Conservation (phyloP, 805 yeast genomes). For the Suhomyces canberraensis region DNA sequence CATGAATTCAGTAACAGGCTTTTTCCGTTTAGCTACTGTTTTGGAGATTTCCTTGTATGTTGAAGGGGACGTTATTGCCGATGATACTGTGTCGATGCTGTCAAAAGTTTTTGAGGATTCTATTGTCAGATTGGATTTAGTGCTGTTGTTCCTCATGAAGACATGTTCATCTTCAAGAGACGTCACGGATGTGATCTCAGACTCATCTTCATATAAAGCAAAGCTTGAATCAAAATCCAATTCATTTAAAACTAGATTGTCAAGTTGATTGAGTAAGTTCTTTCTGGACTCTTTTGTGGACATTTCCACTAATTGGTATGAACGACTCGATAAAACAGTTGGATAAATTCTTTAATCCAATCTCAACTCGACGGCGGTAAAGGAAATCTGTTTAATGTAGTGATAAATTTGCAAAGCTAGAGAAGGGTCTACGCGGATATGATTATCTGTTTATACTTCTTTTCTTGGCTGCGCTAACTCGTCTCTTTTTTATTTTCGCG, state of each 20-base stretch:
- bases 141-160: constrained; percentile 10
- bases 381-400: too few relatives aligned
- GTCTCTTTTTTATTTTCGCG: neutral
- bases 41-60: too few relatives aligned
- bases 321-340: too few relatives aligned
- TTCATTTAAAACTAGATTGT: constrained; percentile 1
- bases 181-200: neutral
- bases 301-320: too few relatives aligned
- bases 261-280: constrained; percentile 2
- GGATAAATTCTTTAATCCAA: too few relatives aligned
- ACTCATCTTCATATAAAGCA: neutral
- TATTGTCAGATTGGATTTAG: constrained; percentile 10
- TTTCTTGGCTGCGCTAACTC: too few relatives aligned
- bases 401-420: too few relatives aligned
- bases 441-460: neutral
- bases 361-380: too few relatives aligned
- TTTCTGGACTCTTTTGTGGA: constrained; percentile 6
- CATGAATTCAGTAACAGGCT: too few relatives aligned
- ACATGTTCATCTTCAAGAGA: constrained; percentile 1
- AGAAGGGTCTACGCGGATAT: neutral
- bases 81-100: constrained; percentile 4
- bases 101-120: constrained; percentile 5
- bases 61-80: constrained; percentile 8
- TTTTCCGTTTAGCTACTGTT: too few relatives aligned
- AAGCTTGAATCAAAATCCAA: constrained; percentile 4